Evolutionary conservation across 1,284 basidiomycete genomes (phyloP).

Genomic region (Vanrija pseudolonga): DNA sequence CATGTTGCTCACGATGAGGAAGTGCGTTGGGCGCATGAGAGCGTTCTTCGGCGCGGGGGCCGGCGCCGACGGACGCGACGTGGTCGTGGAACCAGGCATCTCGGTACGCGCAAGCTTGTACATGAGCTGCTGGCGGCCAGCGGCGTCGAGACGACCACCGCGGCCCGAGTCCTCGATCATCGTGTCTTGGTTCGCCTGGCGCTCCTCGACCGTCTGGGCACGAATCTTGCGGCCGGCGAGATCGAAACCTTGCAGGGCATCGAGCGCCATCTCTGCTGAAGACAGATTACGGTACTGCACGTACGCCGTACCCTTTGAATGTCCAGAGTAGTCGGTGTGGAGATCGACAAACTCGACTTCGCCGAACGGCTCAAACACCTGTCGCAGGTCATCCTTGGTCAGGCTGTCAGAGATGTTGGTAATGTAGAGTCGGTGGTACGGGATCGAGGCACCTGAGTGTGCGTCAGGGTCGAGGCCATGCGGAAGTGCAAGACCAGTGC

Average conservation of each 20-base stretch:
- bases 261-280: conserved; percentile 91
- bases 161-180: conserved; percentile 33
- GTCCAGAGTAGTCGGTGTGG: conserved; percentile 65
- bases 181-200: conserved; percentile 35
- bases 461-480: conserved; percentile 45
- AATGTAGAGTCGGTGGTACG: conserved; percentile 78
- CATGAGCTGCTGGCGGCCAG: conserved; percentile 95
- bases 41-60: conserved; percentile 53
- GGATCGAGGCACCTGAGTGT: conserved; percentile 49
- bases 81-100: conserved; percentile 16
- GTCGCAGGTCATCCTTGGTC: conserved; percentile 90
- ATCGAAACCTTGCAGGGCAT: conserved; percentile 98
- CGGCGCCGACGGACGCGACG: neutral
- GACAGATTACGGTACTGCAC: conserved; percentile 90
- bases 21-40: conserved; percentile 67
- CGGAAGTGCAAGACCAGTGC: conserved; percentile 29
- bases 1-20: conserved; percentile 88
- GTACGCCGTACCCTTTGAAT: conserved; percentile 87
- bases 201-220: conserved; percentile 87
- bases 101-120: conserved; percentile 86
- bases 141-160: conserved; percentile 83
- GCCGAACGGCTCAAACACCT: conserved; percentile 98
- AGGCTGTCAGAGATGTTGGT: conserved; percentile 95
- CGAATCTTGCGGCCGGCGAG: conserved; percentile 85
- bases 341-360: conserved; percentile 97